A percentile compares a stretch with the other conserved stretches of the same genome.
Conservation (phyloP, 306 rosid species). For the Rosa persica region DNA sequence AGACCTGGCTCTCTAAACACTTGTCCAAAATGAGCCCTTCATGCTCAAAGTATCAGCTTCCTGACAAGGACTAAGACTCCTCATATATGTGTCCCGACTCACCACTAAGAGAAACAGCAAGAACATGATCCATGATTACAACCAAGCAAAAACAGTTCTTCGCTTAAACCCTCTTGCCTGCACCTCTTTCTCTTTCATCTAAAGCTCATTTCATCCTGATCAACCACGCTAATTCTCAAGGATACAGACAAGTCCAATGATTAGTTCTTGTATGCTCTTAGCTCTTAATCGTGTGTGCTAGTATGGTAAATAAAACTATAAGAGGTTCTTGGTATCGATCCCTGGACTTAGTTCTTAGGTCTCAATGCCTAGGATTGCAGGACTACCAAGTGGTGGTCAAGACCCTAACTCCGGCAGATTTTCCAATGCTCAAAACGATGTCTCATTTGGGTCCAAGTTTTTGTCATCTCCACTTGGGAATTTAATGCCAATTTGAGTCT, state of each 20-base stretch:
- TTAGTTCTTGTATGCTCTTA: background rate
- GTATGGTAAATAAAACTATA: background rate
- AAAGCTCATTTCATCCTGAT: background rate
- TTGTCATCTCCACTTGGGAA: background rate
- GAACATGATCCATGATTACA: background rate
- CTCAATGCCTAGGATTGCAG: background rate
- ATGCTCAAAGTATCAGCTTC: background rate
- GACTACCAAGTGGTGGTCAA: background rate
- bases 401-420: background rate
- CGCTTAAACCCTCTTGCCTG: background rate
- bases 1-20: background rate
- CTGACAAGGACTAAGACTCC: background rate
- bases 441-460: background rate
- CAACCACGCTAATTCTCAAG: background rate
- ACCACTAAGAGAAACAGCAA: background rate
- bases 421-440: background rate
- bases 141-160: background rate
- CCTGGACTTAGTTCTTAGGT: background rate
- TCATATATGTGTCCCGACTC: background rate
- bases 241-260: too few species aligned
- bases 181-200: background rate
- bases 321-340: background rate
- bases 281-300: background rate
- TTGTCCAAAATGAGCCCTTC: background rate
- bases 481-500: background rate